These are phyloP conservation scores for Pseudozyma hubeiensis DNA, from an alignment of 1,284 basidiomycete species.

Conservation along the genomic window DNA sequence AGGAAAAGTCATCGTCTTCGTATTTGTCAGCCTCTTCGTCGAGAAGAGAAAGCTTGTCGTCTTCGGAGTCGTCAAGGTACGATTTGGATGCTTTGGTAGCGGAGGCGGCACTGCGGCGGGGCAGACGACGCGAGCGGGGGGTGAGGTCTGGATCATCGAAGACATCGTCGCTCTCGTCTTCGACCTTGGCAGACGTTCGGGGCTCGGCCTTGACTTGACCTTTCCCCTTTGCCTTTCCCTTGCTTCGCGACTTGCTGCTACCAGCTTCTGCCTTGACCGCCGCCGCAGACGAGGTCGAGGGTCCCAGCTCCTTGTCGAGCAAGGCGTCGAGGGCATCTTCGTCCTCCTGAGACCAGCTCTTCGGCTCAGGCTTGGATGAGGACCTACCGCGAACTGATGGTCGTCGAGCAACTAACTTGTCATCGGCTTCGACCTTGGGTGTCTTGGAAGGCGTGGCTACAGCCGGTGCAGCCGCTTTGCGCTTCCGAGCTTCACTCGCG, in stretches of 20 bases:
- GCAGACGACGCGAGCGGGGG: constrained; percentile 33
- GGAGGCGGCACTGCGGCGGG: constrained; percentile 31
- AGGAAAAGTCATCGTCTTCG: constrained; percentile 9
- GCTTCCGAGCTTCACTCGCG: constrained; percentile 19
- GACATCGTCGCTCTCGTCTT: constrained; percentile 40
- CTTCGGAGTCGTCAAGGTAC: constrained; percentile 13
- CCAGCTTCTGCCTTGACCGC: constrained; percentile 7
- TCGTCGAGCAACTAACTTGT: constrained; percentile 2
- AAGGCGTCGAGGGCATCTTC: constrained; percentile 28
- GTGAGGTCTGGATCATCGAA: constrained; percentile 21
- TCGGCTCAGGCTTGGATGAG: constrained; percentile 8
- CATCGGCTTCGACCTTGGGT: constrained; percentile 12
- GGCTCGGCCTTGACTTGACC: constrained; percentile 21
- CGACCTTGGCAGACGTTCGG: constrained; percentile 4
- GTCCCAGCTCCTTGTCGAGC: constrained; percentile 23
- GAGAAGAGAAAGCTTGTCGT: constrained; percentile 4
- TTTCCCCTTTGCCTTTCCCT: constrained; percentile 37
- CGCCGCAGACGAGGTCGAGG: background rate
- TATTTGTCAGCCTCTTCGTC: constrained; percentile 16
- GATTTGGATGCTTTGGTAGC: constrained; percentile 18
- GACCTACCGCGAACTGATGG: constrained; percentile 10
- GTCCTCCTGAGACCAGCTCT: constrained; percentile 11
- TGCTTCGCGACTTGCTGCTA: background rate
- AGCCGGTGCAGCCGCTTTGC: constrained; percentile 9
- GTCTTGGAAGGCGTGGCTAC: constrained; percentile 4